Conservation (phyloP, 2,329 filamentous ascomycete species). For the Aspergillus quadrilineatus region DNA sequence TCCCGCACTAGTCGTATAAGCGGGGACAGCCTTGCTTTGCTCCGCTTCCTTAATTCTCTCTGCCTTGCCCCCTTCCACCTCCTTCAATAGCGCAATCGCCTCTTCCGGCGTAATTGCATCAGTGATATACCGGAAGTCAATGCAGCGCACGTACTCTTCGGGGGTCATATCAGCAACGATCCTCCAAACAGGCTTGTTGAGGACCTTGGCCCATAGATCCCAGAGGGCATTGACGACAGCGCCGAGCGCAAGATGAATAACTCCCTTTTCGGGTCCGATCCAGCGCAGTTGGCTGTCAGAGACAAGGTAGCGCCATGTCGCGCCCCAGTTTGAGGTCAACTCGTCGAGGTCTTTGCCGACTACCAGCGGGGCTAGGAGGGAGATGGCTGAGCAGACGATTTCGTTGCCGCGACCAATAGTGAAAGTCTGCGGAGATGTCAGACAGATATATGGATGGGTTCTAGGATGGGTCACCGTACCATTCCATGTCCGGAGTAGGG, state of each 20-base stretch:
- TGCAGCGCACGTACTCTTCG: constrained; percentile 80
- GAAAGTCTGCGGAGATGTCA: constrained; percentile 38
- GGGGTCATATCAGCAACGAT: constrained; percentile 88
- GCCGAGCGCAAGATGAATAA: constrained; percentile 86
- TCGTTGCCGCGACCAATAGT: constrained; percentile 73
- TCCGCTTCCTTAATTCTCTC: constrained; percentile 72
- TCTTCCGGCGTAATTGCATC: constrained; percentile 88
- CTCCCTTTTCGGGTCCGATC: constrained; percentile 92
- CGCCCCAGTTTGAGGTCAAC: constrained; percentile 76
- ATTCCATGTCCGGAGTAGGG: constrained; percentile 42
- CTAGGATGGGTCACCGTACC: constrained; percentile 27
- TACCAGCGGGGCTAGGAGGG: constrained; percentile 73
- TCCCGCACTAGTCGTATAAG: constrained; percentile 85
- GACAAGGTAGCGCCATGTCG: constrained; percentile 89
- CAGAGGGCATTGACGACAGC: constrained; percentile 88
- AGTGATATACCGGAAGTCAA: constrained; percentile 93
- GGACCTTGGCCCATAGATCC: constrained; percentile 90
- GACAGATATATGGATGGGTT: not conserved
- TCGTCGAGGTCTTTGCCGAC: constrained; percentile 72
- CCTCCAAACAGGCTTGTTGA: constrained; percentile 85
- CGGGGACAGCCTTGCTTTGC: constrained; percentile 72
- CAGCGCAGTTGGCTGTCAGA: constrained; percentile 86
- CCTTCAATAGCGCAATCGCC: constrained; percentile 68
- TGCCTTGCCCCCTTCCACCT: constrained; percentile 66
- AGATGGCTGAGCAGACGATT: constrained; percentile 82